Conservation (phyloP, 2,329 filamentous ascomycete genomes). For the Leptographium lundbergii region DNA sequence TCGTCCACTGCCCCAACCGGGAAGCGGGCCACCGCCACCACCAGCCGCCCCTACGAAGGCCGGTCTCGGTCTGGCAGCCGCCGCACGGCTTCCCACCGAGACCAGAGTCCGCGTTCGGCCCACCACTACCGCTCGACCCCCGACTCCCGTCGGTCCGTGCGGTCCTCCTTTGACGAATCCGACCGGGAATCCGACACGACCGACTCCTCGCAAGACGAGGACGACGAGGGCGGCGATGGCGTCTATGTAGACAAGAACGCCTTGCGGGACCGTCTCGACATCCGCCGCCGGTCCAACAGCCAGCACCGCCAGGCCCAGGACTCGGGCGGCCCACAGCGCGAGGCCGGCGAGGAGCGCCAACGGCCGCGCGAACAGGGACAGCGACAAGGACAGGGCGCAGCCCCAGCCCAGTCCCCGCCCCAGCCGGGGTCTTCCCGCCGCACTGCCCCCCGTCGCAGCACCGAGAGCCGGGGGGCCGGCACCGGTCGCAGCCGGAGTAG, state of each 20-base stretch:
- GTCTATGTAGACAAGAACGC: conserved; percentile 1
- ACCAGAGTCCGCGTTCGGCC: conserved; percentile 22
- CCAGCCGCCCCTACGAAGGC: conserved; percentile 13
- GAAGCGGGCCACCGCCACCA: conserved; percentile 3
- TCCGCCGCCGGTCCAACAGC: not conserved
- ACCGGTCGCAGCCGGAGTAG: conserved; percentile 1
- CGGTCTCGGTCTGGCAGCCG: conserved; percentile 18
- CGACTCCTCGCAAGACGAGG: conserved; percentile 22
- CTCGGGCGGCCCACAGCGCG: not conserved
- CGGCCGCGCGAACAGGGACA: not conserved
- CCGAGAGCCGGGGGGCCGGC: conserved; percentile 5
- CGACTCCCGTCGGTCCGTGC: conserved; percentile 22
- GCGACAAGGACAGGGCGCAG: too few relatives aligned
- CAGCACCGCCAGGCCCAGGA: not conserved
- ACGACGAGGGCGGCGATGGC: conserved; percentile 13
- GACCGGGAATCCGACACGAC: conserved; percentile 26
- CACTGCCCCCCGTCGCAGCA: conserved; percentile 3
- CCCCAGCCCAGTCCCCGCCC: not conserved
- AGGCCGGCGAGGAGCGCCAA: not conserved
- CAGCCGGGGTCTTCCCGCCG: conserved; percentile 1
- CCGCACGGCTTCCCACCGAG: conserved; percentile 16
- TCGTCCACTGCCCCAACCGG: conserved; percentile 8
- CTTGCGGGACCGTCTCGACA: conserved; percentile 9
- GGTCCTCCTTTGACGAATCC: conserved; percentile 24
- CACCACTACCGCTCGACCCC: conserved; percentile 25